Base-by-base conservation (phyloP, 495 filamentous ascomycete genomes). In the Aspergillus kassunensis region DNA sequence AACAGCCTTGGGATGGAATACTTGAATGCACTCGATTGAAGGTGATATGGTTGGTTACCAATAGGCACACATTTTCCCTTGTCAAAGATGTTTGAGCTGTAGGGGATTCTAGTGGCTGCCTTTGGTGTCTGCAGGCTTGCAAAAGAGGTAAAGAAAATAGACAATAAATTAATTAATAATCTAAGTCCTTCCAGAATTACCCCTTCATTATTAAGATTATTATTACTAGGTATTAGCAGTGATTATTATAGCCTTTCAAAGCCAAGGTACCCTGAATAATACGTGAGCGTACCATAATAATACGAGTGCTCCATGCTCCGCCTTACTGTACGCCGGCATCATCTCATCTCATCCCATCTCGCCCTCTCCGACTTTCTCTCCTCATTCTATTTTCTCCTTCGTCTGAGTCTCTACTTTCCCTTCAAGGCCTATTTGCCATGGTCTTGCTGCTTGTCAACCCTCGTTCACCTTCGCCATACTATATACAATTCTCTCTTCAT, bases 301-400 rank as follows among this genome's bases (percentile, higher is more conserved):
- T n/a, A n/a, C n/a, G n/a, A n/a, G n/a, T n/a, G n/a, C n/a, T n/a
- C n/a, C n/a, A n/a, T n/a, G n/a, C n/a, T n/a, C 50, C 51, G 23
- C 6, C 11, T 29, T 11, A 5, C 57, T 57, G 60, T 60, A 58
- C 60, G 39, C 56, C 55, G 57, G 61, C 66, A 63, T 71, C 68
- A 66, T 65, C 65, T 33, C 30, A 46, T 46, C 44, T 63, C 56
- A 61, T 55, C 62, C 64, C 63, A 60, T 61, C 63, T 58, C 60
- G 58, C 44, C 47, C 36, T 43, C 39, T 52, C 55, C 44, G 49
- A 49, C 53, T 57, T 39, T 39, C 53, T 54, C 48, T 40, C 29
- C 44, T 59, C 52, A 47, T 43, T 40, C 49, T 53, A 12, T 44
- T 40, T 46, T 44, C n/a, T n/a, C n/a, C n/a, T n/a, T n/a, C n/a